Evolutionary conservation across 2,329 filamentous ascomycete species (phyloP).

Genomic region (Diaporthe sp.): DNA sequence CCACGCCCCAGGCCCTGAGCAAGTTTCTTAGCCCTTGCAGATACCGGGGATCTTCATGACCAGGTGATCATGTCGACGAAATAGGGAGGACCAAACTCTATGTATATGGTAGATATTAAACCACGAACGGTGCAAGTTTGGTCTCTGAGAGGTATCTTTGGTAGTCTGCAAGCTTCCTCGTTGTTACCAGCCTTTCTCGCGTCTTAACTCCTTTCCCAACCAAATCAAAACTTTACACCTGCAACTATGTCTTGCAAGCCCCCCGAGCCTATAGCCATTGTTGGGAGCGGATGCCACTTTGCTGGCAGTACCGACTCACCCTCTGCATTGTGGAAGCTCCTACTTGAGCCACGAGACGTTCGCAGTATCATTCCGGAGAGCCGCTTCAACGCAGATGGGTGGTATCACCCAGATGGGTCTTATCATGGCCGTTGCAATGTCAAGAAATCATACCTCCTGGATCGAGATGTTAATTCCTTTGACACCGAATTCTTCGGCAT

Average conservation of each 20-base stretch:
- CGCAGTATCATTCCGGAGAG: slow-evolving; percentile 9
- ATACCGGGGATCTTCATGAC: neutral
- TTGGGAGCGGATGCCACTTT: slow-evolving; percentile 35
- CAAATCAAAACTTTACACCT: neutral
- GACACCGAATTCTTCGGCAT: slow-evolving; percentile 57
- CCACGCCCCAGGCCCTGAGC: neutral
- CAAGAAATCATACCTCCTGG: slow-evolving; percentile 44
- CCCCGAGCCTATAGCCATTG: slow-evolving; percentile 27
- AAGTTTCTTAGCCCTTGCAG: neutral
- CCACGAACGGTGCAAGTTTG: no score
- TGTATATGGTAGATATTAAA: neutral
- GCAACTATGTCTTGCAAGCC: neutral
- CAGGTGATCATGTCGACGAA: neutral
- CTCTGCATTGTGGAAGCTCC: slow-evolving; percentile 25
- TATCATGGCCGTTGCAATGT: slow-evolving; percentile 47
- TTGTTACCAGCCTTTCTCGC: neutral
- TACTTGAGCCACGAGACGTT: slow-evolving; percentile 26
- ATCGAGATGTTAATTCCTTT: slow-evolving; percentile 46
- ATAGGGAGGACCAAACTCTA: neutral
- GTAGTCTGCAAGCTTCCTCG: no score
- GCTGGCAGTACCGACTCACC: slow-evolving; percentile 7
- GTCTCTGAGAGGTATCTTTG: fast-evolving
- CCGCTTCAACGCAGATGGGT: slow-evolving; percentile 43
- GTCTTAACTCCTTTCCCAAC: neutral
- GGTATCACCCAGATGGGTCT: slow-evolving; percentile 42